phyloP scores from a whole-genome alignment of 129 eudicot genomes.

The Flaveria trinervia region DNA sequence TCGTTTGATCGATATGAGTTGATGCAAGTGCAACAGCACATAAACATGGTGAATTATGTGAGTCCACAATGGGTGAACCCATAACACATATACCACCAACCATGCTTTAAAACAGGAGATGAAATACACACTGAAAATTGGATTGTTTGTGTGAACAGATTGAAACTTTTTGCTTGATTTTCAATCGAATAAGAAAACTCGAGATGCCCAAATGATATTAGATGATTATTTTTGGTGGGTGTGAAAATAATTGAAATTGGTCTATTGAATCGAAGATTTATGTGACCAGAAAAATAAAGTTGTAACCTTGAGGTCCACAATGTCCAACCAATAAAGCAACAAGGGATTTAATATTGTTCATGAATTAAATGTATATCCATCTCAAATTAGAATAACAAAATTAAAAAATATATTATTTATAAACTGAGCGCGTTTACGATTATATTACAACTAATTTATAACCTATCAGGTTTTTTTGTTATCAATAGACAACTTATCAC shows the following conservation, averaged over 20 bases:
- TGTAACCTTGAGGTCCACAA: too few relatives aligned
- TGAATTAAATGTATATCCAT: too few relatives aligned
- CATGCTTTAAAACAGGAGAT: constrained; percentile 39
- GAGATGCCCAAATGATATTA: background rate
- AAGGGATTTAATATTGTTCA: too few relatives aligned
- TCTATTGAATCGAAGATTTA: background rate
- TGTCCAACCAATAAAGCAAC: too few relatives aligned
- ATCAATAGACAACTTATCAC: too few relatives aligned
- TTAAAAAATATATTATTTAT: too few relatives aligned
- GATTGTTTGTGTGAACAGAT: background rate
- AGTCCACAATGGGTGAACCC: constrained; percentile 65
- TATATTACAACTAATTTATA: too few relatives aligned
- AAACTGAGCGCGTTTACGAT: too few relatives aligned
- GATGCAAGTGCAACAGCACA: constrained; percentile 55
- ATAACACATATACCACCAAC: constrained; percentile 57
- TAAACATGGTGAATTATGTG: constrained; percentile 58
- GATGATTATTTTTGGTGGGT: background rate
- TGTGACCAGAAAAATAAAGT: too few relatives aligned
- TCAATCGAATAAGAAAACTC: background rate
- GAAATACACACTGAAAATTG: background rate
- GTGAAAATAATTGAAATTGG: background rate
- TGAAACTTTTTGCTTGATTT: constrained; percentile 6
- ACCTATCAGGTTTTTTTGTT: too few relatives aligned
- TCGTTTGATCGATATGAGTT: constrained; percentile 33
- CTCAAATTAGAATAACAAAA: too few relatives aligned